A percentile compares a stretch with the other conserved stretches of the same genome.
phyloP scores from a whole-genome alignment of 2,329 filamentous ascomycete species.

The Xylaria arbuscula region DNA sequence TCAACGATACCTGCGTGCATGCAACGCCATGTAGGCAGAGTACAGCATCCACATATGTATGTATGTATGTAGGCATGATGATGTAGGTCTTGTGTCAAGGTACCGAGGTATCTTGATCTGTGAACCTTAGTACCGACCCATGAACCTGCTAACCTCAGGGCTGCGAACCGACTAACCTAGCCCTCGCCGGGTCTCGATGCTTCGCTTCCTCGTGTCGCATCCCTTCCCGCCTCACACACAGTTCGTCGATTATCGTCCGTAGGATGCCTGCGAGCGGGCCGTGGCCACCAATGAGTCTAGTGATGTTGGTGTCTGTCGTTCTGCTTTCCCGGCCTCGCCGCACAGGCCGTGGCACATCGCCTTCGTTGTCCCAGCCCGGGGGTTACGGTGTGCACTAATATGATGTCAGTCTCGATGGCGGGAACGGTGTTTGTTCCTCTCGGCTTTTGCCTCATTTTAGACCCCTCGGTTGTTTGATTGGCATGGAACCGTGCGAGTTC shows the following conservation, averaged over 20 bases:
- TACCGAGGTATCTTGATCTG: not conserved
- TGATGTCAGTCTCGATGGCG: slow-evolving; percentile 28
- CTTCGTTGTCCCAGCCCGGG: slow-evolving; percentile 17
- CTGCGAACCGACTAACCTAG: not conserved
- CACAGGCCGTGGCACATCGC: slow-evolving; percentile 29
- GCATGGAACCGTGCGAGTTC: slow-evolving; percentile 36
- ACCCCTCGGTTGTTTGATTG: slow-evolving; percentile 35
- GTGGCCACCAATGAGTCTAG: slow-evolving; percentile 14
- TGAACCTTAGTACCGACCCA: too few species aligned
- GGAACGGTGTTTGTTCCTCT: slow-evolving; percentile 22
- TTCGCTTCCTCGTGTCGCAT: slow-evolving; percentile 20
- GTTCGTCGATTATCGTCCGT: not conserved
- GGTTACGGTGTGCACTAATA: slow-evolving; percentile 10
- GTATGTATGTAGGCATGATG: slow-evolving; percentile 7
- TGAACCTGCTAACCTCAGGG: not conserved
- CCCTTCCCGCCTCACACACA: slow-evolving; percentile 21
- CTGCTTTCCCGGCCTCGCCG: slow-evolving; percentile 30
- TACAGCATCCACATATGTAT: not conserved
- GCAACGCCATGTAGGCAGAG: slow-evolving; percentile 1
- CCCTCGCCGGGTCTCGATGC: not conserved
- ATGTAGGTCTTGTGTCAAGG: slow-evolving; percentile 12
- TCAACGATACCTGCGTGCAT: not conserved
- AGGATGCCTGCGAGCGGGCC: slow-evolving; percentile 2
- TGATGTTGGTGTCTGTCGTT: not conserved
- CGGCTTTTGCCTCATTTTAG: slow-evolving; percentile 26